A percentile compares a stretch with the other conserved stretches of the same genome.
phyloP scores from a whole-genome alignment of 2,329 filamentous ascomycete species.

The Botrytis galanthina region DNA sequence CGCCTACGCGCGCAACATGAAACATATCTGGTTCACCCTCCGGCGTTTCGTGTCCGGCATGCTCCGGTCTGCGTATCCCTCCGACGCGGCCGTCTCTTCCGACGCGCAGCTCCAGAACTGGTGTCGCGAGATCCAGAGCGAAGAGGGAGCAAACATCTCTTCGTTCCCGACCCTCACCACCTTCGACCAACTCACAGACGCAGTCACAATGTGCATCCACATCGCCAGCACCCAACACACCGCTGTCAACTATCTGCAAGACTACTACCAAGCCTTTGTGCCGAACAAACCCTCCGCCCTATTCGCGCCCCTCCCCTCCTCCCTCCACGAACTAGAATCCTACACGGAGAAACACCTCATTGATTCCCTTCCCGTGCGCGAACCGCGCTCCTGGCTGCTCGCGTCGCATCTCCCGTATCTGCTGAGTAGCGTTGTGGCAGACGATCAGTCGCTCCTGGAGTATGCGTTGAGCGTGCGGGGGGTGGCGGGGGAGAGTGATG shows the following conservation, averaged over 20 bases:
- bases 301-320: not conserved
- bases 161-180: not conserved
- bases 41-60: slow-evolving; percentile 2
- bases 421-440: not conserved
- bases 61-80: not conserved
- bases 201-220: slow-evolving; percentile 52
- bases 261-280: slow-evolving; percentile 51
- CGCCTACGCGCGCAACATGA: slow-evolving; percentile 13
- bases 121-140: not conserved
- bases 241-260: slow-evolving; percentile 52
- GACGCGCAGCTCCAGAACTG: not conserved
- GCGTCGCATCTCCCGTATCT: not conserved
- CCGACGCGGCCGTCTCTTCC: not conserved
- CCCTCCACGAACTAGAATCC: not conserved
- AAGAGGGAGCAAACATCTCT: not conserved
- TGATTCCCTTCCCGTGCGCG: not conserved
- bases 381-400: not conserved
- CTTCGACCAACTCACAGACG: slow-evolving; percentile 37
- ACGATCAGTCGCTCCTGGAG: slow-evolving; percentile 10
- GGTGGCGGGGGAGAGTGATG: not conserved
- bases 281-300: slow-evolving; percentile 10
- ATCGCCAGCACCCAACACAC: slow-evolving; percentile 51
- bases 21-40: slow-evolving; percentile 8
- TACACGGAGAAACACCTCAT: not conserved
- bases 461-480: slow-evolving; percentile 6